A percentile compares a stretch with the other conserved stretches of the same genome.
Evolutionary conservation across 495 filamentous ascomycete genomes (phyloP).

Genomic region (Penicillium desertorum): DNA sequence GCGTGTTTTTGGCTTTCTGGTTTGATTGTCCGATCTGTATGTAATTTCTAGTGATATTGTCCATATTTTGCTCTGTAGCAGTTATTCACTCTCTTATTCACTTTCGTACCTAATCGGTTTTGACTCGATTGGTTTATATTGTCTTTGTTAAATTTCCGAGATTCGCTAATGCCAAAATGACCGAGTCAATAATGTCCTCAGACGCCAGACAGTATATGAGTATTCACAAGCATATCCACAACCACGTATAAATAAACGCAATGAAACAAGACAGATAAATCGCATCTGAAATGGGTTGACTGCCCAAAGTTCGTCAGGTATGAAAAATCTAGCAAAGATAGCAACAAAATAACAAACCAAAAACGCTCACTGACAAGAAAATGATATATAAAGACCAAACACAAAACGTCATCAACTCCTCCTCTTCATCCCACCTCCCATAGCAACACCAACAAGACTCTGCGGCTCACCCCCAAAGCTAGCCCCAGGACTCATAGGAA

Average conservation of each 20-base stretch:
- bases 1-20: constrained; percentile 15
- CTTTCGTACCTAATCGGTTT: neutral
- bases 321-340: neutral
- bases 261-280: neutral
- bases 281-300: neutral
- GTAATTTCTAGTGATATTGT: constrained; percentile 11
- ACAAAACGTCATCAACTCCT: constrained; percentile 18
- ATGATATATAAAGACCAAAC: neutral
- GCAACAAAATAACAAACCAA: neutral
- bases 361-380: constrained; percentile 11
- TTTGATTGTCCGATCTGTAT: constrained; percentile 1
- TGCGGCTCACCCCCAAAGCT: constrained; percentile 37
- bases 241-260: neutral
- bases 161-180: neutral
- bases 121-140: neutral
- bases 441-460: constrained; percentile 42
- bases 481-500: constrained; percentile 15
- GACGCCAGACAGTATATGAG: neutral
- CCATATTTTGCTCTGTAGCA: constrained; percentile 5
- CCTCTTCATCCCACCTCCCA: constrained; percentile 28
- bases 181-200: neutral
- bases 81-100: neutral
- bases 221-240: neutral
- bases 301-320: constrained; percentile 2
- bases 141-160: neutral